These are phyloP conservation scores for Suillus occidentalis DNA, from an alignment of 768 basidiomycete species.

Conservation along the genomic window DNA sequence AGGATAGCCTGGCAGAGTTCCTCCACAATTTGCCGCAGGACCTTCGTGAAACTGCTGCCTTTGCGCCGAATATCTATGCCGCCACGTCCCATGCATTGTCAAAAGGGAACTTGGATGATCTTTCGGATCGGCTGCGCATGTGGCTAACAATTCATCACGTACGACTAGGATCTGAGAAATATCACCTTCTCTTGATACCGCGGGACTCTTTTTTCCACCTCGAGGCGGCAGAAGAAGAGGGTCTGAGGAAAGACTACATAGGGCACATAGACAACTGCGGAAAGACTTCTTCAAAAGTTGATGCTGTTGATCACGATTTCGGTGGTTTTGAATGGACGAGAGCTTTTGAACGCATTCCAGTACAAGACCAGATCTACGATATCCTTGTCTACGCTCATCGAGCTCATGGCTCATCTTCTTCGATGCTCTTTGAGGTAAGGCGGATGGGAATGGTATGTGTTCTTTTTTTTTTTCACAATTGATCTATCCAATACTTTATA, in stretches of 20 bases:
- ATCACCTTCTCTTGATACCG: slow-evolving; percentile 57
- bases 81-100: slow-evolving; percentile 49
- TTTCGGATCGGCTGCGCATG: slow-evolving; percentile 44
- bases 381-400: slow-evolving; percentile 67
- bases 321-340: slow-evolving; percentile 34
- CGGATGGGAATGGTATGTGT: slow-evolving; percentile 59
- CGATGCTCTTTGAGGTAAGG: slow-evolving; percentile 56
- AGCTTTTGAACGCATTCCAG: slow-evolving; percentile 63
- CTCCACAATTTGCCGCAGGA: slow-evolving; percentile 50
- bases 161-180: slow-evolving; percentile 58
- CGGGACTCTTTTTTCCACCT: slow-evolving; percentile 59
- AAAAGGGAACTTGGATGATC: slow-evolving; percentile 28
- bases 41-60: slow-evolving; percentile 59
- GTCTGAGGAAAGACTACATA: slow-evolving; percentile 47
- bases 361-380: slow-evolving; percentile 68
- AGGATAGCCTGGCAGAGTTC: slow-evolving; percentile 50
- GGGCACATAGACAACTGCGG: slow-evolving; percentile 33
- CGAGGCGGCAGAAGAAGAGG: slow-evolving; percentile 50
- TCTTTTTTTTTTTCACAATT: background rate
- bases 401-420: slow-evolving; percentile 50
- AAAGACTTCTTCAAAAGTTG: slow-evolving; percentile 13
- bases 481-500: slow-evolving; percentile 26
- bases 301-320: slow-evolving; percentile 20
- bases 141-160: slow-evolving; percentile 65
- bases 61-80: slow-evolving; percentile 55